Percentiles rank a stretch among this genome's conserved stretches.
These are phyloP conservation scores for Cercospora brassicicola DNA, from an alignment of 2,329 filamentous ascomycete species.

Conservation along the genomic window DNA sequence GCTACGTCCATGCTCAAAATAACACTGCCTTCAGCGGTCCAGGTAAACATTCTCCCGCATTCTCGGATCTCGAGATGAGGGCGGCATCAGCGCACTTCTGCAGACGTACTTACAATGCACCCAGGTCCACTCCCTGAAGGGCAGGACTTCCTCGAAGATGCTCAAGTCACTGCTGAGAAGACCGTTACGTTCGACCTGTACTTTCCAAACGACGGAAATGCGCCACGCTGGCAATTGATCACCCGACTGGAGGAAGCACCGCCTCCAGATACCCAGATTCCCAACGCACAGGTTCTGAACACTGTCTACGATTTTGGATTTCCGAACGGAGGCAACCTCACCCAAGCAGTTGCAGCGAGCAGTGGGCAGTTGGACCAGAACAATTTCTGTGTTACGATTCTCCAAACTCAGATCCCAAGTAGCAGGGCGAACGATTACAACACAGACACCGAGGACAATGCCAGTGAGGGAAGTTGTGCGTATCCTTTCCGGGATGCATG, in stretches of 20 bases:
- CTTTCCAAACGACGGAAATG: conserved; percentile 11
- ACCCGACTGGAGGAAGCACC: conserved; percentile 14
- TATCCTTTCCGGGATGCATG: conserved; percentile 15
- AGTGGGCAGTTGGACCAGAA: conserved; percentile 17
- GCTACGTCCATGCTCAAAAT: conserved; percentile 14
- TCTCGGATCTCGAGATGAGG: background rate
- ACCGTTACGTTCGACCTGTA: conserved; percentile 16
- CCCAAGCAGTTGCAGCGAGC: conserved; percentile 9
- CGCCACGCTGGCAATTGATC: conserved; percentile 12
- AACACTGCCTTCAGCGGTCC: conserved; percentile 13
- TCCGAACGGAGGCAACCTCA: conserved; percentile 1
- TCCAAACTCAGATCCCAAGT: conserved; percentile 11
- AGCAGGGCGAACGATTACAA: conserved; percentile 8
- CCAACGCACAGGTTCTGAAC: conserved; percentile 15
- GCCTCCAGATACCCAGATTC: conserved; percentile 6
- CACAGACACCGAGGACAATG: conserved; percentile 14
- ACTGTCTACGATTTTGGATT: conserved; percentile 17
- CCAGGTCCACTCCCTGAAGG: conserved; percentile 7
- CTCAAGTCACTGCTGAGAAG: conserved; percentile 8
- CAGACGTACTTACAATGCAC: background rate
- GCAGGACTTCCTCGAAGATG: conserved; percentile 9
- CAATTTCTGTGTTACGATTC: conserved; percentile 19
- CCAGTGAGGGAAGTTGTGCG: conserved; percentile 18
- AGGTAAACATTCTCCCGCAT: background rate
- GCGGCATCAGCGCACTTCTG: background rate